Evolutionary conservation across 2,329 filamentous ascomycete genomes (phyloP).

Genomic region (Hypomyces perniciosus): DNA sequence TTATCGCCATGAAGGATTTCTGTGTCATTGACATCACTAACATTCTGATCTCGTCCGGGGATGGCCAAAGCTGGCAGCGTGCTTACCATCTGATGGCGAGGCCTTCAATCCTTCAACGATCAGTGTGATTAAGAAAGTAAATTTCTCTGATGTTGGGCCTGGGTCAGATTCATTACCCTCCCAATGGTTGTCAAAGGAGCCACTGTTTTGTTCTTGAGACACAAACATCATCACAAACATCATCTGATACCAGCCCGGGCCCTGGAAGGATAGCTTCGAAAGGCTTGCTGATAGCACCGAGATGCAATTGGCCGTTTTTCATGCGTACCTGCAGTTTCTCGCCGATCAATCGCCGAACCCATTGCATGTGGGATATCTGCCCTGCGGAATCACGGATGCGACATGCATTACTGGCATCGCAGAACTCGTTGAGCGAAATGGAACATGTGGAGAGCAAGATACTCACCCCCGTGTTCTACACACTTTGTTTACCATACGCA

Average conservation of each 20-base stretch:
- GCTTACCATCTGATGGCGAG: constrained; percentile 47
- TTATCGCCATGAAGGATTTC: constrained; percentile 29
- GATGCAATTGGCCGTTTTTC: constrained; percentile 38
- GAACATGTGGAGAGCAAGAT: constrained; percentile 50
- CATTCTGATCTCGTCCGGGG: constrained; percentile 52
- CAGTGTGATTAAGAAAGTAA: constrained; percentile 33
- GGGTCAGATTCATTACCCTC: constrained; percentile 61
- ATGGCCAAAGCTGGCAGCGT: constrained; percentile 55
- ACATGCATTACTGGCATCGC: constrained; percentile 31
- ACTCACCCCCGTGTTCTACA: constrained; percentile 60
- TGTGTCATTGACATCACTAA: constrained; percentile 53
- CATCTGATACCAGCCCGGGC: constrained; percentile 63
- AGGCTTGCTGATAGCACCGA: constrained; percentile 48
- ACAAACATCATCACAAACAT: constrained; percentile 54
- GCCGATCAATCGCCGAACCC: constrained; percentile 40
- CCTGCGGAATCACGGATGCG: constrained; percentile 40
- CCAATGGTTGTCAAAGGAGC: constrained; percentile 61
- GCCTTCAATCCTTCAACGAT: constrained; percentile 46
- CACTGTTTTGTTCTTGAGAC: constrained; percentile 47
- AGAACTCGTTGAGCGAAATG: constrained; percentile 9
- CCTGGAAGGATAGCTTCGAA: constrained; percentile 48
- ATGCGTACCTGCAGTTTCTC: constrained; percentile 41
- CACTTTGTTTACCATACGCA: constrained; percentile 59
- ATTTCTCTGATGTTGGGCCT: constrained; percentile 56
- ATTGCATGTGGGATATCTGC: constrained; percentile 47